Percentiles rank a stretch among this genome's conserved stretches.
phyloP scores from a whole-genome alignment of 768 basidiomycete genomes.

The Tephrocybe sp. region DNA sequence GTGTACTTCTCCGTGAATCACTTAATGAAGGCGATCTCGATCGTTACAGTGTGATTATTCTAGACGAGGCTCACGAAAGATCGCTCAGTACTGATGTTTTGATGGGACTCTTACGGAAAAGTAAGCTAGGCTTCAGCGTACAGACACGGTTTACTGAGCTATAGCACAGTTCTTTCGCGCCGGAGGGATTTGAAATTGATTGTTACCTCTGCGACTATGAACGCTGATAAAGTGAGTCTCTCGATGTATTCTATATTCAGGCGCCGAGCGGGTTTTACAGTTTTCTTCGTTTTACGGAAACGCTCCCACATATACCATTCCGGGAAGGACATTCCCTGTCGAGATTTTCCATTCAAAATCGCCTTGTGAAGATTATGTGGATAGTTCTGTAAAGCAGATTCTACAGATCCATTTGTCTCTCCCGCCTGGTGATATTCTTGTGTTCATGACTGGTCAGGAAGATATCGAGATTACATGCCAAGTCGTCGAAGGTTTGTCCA shows the following conservation, averaged over 20 bases:
- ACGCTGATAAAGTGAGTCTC: constrained; percentile 86
- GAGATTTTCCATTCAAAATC: constrained; percentile 96
- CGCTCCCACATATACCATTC: constrained; percentile 92
- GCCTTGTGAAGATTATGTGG: constrained; percentile 98
- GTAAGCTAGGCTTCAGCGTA: constrained; percentile 41
- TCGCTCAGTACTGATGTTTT: constrained; percentile 97
- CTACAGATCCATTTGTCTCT: constrained; percentile 93
- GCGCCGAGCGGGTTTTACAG: constrained; percentile 33
- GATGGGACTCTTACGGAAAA: constrained; percentile 94
- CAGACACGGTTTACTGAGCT: constrained; percentile 6
- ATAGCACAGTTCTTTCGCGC: constrained; percentile 68
- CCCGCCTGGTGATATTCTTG: constrained; percentile 91
- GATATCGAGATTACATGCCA: constrained; percentile 98
- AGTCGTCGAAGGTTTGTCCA: constrained; percentile 73
- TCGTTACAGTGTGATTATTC: constrained; percentile 92
- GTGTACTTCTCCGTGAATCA: constrained; percentile 96
- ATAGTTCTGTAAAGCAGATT: constrained; percentile 96
- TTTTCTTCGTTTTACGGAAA: constrained; percentile 96
- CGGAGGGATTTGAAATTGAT: constrained; percentile 93
- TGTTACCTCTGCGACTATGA: constrained; percentile 99
- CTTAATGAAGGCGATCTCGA: constrained; percentile 98
- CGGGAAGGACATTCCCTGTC: constrained; percentile 92
- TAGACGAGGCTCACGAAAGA: constrained; percentile 99
- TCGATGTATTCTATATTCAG: background rate
- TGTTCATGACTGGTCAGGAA: constrained; percentile 99